phyloP scores from a whole-genome alignment of 495 filamentous ascomycete genomes.

The Aspergillus indologenus region DNA sequence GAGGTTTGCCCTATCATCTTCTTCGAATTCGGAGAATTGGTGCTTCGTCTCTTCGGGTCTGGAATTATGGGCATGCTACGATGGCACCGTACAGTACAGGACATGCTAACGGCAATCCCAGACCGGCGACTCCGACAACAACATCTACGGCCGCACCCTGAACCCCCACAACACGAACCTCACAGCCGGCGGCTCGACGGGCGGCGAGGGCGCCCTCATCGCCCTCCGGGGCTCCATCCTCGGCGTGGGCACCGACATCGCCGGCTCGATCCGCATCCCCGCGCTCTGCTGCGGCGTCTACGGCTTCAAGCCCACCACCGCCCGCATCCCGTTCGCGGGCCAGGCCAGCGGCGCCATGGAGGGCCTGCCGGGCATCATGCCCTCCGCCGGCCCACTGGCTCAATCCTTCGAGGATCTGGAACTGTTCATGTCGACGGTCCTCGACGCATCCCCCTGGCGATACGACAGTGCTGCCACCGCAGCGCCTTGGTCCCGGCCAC shows the following conservation, averaged over 20 bases:
- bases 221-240: slow-evolving; percentile 55
- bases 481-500: slow-evolving; percentile 17
- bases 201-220: slow-evolving; percentile 63
- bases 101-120: slow-evolving; percentile 1
- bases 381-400: slow-evolving; percentile 36
- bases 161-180: slow-evolving; percentile 54
- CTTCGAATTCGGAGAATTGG: too few relatives aligned
- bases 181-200: slow-evolving; percentile 56
- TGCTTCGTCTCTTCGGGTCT: too few relatives aligned
- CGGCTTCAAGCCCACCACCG: slow-evolving; percentile 58
- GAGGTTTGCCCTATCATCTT: not conserved
- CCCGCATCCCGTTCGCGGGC: slow-evolving; percentile 46
- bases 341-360: slow-evolving; percentile 37
- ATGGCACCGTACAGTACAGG: too few relatives aligned
- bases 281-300: slow-evolving; percentile 61
- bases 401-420: slow-evolving; percentile 33
- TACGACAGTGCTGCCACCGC: slow-evolving; percentile 17
- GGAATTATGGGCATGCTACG: too few relatives aligned
- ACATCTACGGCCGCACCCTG: slow-evolving; percentile 43
- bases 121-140: slow-evolving; percentile 45
- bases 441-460: slow-evolving; percentile 17
- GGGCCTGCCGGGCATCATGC: slow-evolving; percentile 41
- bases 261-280: slow-evolving; percentile 59
- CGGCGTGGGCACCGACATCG: slow-evolving; percentile 67
- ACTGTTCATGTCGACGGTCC: slow-evolving; percentile 27